Conservation (phyloP, 1,139 yeast genomes). For the Suhomyces ambrosiae region DNA sequence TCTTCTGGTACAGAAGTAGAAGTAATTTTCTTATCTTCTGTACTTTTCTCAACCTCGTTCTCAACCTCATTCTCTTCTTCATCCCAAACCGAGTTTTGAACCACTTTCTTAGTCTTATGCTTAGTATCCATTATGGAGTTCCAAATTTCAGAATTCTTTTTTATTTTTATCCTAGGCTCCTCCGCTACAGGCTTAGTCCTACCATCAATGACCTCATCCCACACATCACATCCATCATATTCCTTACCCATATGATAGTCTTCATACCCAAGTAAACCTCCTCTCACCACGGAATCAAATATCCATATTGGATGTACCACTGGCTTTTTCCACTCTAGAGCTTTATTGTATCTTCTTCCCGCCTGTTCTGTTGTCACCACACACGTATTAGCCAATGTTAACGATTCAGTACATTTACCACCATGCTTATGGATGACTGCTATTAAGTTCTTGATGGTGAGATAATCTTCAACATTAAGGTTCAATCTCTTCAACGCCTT, state of each 20-base stretch:
- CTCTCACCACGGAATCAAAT: slow-evolving; percentile 60
- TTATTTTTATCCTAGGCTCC: slow-evolving; percentile 21
- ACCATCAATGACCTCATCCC: slow-evolving; percentile 36
- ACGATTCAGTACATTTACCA: slow-evolving; percentile 59
- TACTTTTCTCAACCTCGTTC: slow-evolving; percentile 2
- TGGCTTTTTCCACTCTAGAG: slow-evolving; percentile 67
- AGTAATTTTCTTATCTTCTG: too few species aligned
- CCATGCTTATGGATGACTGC: slow-evolving; percentile 52
- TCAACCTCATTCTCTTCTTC: slow-evolving; percentile 20
- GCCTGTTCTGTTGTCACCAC: slow-evolving; percentile 53
- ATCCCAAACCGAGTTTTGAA: slow-evolving; percentile 34
- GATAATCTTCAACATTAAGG: slow-evolving; percentile 25
- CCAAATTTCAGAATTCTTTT: slow-evolving; percentile 44
- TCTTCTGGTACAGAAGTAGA: neutral
- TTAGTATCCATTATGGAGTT: slow-evolving; percentile 49
- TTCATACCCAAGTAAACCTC: slow-evolving; percentile 55
- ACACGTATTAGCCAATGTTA: slow-evolving; percentile 53
- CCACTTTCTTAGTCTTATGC: slow-evolving; percentile 18
- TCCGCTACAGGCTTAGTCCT: slow-evolving; percentile 3
- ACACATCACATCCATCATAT: slow-evolving; percentile 51
- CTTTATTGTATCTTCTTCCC: slow-evolving; percentile 67
- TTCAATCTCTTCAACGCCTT: slow-evolving; percentile 13
- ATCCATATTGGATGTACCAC: slow-evolving; percentile 79
- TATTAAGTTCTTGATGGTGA: slow-evolving; percentile 25
- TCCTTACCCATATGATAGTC: slow-evolving; percentile 38